A percentile compares a stretch with the other conserved stretches of the same genome.
Evolutionary conservation across 768 basidiomycete genomes (phyloP).

Genomic region (Xanthoconium purpureum): DNA sequence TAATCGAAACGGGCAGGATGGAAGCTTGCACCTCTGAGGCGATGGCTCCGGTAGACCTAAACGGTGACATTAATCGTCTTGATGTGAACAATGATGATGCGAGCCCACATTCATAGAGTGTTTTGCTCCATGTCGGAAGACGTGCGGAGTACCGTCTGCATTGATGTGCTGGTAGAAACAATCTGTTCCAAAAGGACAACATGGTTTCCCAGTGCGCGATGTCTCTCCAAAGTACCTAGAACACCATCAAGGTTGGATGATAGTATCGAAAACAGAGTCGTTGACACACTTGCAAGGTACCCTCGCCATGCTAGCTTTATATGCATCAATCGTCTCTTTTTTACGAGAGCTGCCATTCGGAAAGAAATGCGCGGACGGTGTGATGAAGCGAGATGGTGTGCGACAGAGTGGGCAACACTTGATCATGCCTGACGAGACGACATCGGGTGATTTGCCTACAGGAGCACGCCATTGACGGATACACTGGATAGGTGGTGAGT

Average conservation of each 20-base stretch:
- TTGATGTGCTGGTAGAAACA: conserved; percentile 78
- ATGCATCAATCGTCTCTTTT: conserved; percentile 46
- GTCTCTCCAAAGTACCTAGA: conserved; percentile 63
- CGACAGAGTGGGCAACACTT: conserved; percentile 84
- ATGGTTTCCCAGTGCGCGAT: conserved; percentile 41
- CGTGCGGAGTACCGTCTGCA: conserved; percentile 58
- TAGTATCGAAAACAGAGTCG: background rate
- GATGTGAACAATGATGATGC: conserved; percentile 31
- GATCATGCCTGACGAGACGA: conserved; percentile 53
- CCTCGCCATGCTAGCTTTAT: conserved; percentile 71
- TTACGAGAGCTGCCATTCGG: conserved; percentile 54
- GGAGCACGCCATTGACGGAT: conserved; percentile 76
- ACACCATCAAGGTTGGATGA: background rate
- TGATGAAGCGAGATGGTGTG: conserved; percentile 60
- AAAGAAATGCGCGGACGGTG: conserved; percentile 70
- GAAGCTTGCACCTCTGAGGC: conserved; percentile 16
- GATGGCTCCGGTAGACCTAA: conserved; percentile 28
- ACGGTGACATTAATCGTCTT: background rate
- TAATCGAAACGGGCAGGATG: conserved; percentile 30
- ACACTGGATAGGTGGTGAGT: conserved; percentile 45
- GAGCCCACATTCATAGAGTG: conserved; percentile 50
- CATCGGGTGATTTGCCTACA: conserved; percentile 48
- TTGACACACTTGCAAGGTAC: conserved; percentile 61
- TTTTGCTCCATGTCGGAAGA: conserved; percentile 55
- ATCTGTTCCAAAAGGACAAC: conserved; percentile 77